A percentile compares a stretch with the other conserved stretches of the same genome.
These are phyloP conservation scores for Rhodocollybia butyracea DNA, from an alignment of 768 basidiomycete genomes.

Conservation along the genomic window DNA sequence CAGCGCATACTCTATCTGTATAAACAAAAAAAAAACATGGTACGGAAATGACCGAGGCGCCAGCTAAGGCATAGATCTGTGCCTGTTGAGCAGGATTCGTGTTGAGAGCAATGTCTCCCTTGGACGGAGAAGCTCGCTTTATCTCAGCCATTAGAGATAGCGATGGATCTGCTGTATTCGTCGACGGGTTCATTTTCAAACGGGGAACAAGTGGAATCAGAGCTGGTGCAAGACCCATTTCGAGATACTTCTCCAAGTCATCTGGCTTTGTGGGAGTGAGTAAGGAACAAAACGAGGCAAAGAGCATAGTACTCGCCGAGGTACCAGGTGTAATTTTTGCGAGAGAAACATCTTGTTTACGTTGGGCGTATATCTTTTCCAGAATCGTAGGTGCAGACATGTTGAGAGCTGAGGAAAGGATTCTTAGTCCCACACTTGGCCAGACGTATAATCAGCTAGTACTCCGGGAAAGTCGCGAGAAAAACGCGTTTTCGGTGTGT, in stretches of 20 bases:
- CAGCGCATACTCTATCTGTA: too few species aligned
- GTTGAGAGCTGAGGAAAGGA: background rate
- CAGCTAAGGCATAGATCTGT: slow-evolving; percentile 73
- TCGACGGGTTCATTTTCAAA: slow-evolving; percentile 37
- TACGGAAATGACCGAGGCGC: slow-evolving; percentile 83
- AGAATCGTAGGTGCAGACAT: slow-evolving; percentile 55
- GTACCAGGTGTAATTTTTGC: slow-evolving; percentile 65
- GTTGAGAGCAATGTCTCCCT: slow-evolving; percentile 70
- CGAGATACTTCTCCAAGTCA: slow-evolving; percentile 59
- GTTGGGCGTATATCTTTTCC: slow-evolving; percentile 72
- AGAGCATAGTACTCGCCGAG: too few species aligned
- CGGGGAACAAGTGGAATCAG: slow-evolving; percentile 61
- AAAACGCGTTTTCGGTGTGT: too few species aligned
- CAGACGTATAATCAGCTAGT: too few species aligned
- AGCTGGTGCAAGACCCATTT: slow-evolving; percentile 66
- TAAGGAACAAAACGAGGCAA: too few species aligned
- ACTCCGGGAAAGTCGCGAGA: too few species aligned
- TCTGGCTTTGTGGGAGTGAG: too few species aligned
- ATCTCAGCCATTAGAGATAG: slow-evolving; percentile 77
- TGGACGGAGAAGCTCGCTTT: slow-evolving; percentile 87
- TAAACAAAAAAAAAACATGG: too few species aligned
- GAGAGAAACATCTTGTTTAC: slow-evolving; percentile 61
- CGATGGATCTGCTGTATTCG: slow-evolving; percentile 22
- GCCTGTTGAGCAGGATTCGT: slow-evolving; percentile 74
- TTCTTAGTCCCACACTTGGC: too few species aligned